Conservation (phyloP, 345 rosid species). For the Erodium maritimum region DNA sequence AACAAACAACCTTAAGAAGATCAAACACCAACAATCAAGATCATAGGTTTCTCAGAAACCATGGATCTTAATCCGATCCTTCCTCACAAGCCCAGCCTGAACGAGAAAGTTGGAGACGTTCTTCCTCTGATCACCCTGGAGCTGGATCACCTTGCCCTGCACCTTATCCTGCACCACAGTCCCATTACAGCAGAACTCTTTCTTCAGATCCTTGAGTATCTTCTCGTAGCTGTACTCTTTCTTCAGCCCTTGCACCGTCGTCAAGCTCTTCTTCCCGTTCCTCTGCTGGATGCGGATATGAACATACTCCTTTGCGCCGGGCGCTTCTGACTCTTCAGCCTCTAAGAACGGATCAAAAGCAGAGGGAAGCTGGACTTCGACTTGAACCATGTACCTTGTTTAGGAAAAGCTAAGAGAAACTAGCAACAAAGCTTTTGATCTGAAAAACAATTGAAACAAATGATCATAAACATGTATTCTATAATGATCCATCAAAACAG, state of each 20-base stretch:
- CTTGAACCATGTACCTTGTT: slow-evolving; percentile 67
- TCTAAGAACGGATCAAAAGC: slow-evolving; percentile 67
- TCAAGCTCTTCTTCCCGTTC: slow-evolving; percentile 73
- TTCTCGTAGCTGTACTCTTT: slow-evolving; percentile 54
- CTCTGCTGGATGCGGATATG: slow-evolving; percentile 70
- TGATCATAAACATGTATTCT: no score
- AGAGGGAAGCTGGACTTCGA: slow-evolving; percentile 44
- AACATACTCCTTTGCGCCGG: slow-evolving; percentile 47
- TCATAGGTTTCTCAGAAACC: slow-evolving; percentile 35
- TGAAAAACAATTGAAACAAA: no score
- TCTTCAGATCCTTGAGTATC: slow-evolving; percentile 73
- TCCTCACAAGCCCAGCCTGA: slow-evolving; percentile 49
- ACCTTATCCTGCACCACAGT: slow-evolving; percentile 78
- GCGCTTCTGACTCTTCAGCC: slow-evolving; percentile 38
- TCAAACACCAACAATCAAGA: not conserved
- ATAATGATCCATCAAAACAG: no score
- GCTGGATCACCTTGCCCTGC: slow-evolving; percentile 82
- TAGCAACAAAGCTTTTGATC: not conserved
- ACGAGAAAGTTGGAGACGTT: slow-evolving; percentile 61
- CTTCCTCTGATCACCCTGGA: slow-evolving; percentile 92
- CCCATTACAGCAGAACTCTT: slow-evolving; percentile 80
- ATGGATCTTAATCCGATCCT: slow-evolving; percentile 76
- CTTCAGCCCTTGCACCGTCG: slow-evolving; percentile 66
- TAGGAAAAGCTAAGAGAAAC: slow-evolving; percentile 8
- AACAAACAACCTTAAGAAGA: no score